These are phyloP conservation scores for Aotearoamyces nothofagi DNA, from an alignment of 2,329 filamentous ascomycete genomes.

Conservation along the genomic window DNA sequence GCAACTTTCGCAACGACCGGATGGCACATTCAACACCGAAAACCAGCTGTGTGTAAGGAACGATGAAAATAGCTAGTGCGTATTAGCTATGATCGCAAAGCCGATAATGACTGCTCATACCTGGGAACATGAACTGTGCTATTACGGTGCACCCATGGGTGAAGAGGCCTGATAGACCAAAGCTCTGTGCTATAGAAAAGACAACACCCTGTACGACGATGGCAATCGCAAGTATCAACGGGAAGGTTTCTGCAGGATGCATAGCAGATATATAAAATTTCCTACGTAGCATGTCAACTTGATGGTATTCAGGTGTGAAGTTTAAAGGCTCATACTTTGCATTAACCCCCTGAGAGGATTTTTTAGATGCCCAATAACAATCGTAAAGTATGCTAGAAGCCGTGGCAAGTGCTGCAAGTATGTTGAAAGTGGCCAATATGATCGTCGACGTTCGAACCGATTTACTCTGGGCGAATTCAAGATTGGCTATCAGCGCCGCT, in stretches of 20 bases:
- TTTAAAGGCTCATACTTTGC: conserved; percentile 24
- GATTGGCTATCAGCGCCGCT: conserved; percentile 12
- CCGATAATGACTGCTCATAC: conserved; percentile 22
- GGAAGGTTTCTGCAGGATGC: conserved; percentile 26
- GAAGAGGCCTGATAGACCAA: conserved; percentile 34
- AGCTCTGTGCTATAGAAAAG: conserved; percentile 40
- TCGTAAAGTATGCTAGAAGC: conserved; percentile 41
- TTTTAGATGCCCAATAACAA: conserved; percentile 20
- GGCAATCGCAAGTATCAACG: conserved; percentile 39
- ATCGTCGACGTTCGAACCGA: conserved; percentile 46
- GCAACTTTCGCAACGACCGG: conserved; percentile 34
- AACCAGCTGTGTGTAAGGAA: conserved; percentile 48
- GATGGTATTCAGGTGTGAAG: not conserved
- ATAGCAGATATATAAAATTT: conserved; percentile 19
- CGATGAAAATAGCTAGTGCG: conserved; percentile 46
- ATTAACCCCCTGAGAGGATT: conserved; percentile 18
- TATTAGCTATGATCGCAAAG: conserved; percentile 9
- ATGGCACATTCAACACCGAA: conserved; percentile 47
- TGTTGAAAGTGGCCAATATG: conserved; percentile 45
- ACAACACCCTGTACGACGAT: conserved; percentile 42
- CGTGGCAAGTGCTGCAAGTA: conserved; percentile 38
- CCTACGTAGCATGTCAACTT: conserved; percentile 7
- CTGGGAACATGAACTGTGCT: conserved; percentile 43
- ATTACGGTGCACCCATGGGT: conserved; percentile 35
- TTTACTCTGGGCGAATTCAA: conserved; percentile 24